These are phyloP conservation scores for Aquilaria malaccensis DNA, from an alignment of 345 rosid genomes.

Conservation along the genomic window DNA sequence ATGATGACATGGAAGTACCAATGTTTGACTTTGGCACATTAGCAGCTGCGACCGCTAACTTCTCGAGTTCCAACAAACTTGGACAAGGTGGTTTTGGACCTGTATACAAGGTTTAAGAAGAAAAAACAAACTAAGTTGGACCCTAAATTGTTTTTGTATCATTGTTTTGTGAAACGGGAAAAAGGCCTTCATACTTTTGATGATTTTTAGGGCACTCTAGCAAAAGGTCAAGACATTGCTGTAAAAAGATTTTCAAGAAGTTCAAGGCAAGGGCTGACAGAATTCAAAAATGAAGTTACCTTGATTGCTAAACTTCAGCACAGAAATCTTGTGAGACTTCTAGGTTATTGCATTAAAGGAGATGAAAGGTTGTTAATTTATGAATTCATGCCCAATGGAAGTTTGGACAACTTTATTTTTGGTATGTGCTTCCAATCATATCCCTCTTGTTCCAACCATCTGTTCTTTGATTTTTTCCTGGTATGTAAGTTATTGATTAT, in stretches of 20 bases:
- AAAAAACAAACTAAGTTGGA: too few species aligned
- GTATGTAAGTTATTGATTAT: background rate
- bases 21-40: background rate
- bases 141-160: too few species aligned
- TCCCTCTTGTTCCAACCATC: background rate
- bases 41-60: background rate
- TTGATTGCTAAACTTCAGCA: constrained; percentile 44
- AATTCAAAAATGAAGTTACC: constrained; percentile 39
- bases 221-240: constrained; percentile 39
- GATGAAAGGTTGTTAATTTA: constrained; percentile 28
- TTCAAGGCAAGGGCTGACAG: constrained; percentile 39
- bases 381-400: constrained; percentile 29
- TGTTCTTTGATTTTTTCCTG: background rate
- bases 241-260: constrained; percentile 38
- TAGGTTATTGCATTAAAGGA: constrained; percentile 26
- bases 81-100: too few species aligned
- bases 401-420: constrained; percentile 23
- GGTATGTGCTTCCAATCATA: constrained; percentile 4
- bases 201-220: constrained; percentile 28
- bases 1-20: constrained; percentile 2
- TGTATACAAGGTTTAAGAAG: too few species aligned
- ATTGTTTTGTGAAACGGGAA: too few species aligned
- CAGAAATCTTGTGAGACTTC: constrained; percentile 40
- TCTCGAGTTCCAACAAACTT: background rate
- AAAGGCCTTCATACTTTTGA: too few species aligned